A percentile compares a stretch with the other conserved stretches of the same genome.
These are phyloP conservation scores for Pichia manshurica DNA, from an alignment of 805 yeast species.

Conservation along the genomic window DNA sequence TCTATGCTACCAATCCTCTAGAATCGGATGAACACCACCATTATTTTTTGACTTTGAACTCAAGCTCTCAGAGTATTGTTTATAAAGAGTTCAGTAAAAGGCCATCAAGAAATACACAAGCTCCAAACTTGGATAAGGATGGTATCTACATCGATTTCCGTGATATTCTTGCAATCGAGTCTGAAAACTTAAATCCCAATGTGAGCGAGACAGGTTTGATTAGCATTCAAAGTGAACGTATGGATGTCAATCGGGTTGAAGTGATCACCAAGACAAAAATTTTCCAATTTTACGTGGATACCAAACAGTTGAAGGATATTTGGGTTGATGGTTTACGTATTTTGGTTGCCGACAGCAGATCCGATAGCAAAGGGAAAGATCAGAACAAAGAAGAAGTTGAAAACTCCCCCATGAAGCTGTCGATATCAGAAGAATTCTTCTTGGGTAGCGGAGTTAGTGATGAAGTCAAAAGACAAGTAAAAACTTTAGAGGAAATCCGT, in stretches of 20 bases:
- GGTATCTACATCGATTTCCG: constrained; percentile 46
- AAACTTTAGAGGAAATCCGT: constrained; percentile 40
- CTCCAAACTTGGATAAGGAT: constrained; percentile 57
- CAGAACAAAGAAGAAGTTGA: constrained; percentile 6
- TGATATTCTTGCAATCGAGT: constrained; percentile 45
- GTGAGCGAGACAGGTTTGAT: constrained; percentile 39
- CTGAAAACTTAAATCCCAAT: constrained; percentile 36
- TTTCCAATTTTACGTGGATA: constrained; percentile 63
- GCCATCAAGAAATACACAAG: constrained; percentile 7
- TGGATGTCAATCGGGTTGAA: constrained; percentile 26
- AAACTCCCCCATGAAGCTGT: constrained; percentile 3
- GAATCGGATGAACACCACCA: constrained; percentile 15
- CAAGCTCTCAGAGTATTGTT: constrained; percentile 55
- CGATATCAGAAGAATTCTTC: constrained; percentile 11
- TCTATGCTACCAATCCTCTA: constrained; percentile 53
- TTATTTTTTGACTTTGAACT: constrained; percentile 58
- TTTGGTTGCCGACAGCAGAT: constrained; percentile 33
- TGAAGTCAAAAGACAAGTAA: constrained; percentile 37
- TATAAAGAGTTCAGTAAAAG: constrained; percentile 54
- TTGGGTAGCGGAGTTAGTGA: constrained; percentile 6
- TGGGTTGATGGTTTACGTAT: constrained; percentile 77
- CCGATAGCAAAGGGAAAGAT: constrained; percentile 26
- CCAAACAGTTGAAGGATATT: constrained; percentile 57
- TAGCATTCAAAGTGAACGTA: constrained; percentile 46
- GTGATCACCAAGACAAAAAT: constrained; percentile 23